Evolutionary conservation across 805 yeast species (phyloP).

Genomic region (Yamadazyma philogaea): DNA sequence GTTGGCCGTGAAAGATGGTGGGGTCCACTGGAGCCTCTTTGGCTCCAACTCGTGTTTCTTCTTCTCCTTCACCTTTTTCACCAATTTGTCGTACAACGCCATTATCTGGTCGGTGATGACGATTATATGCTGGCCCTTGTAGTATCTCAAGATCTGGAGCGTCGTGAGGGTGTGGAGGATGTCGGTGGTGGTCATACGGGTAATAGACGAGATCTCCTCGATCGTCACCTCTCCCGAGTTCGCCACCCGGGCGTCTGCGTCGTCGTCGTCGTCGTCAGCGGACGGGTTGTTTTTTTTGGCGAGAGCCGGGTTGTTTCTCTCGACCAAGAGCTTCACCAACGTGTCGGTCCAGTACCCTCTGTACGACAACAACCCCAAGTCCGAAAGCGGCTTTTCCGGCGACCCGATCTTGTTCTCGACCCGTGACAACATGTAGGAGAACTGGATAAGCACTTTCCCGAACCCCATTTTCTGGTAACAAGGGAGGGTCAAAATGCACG

Average conservation of each 20-base stretch:
- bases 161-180: conserved; percentile 91
- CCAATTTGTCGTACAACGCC: conserved; percentile 66
- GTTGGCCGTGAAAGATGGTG: conserved; percentile 94
- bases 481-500: conserved; percentile 93
- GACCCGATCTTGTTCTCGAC: conserved; percentile 91
- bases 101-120: conserved; percentile 82
- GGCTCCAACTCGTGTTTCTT: conserved; percentile 77
- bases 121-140: conserved; percentile 90
- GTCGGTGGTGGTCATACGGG: conserved; percentile 96
- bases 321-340: conserved; percentile 68
- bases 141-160: conserved; percentile 81
- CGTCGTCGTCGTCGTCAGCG: conserved; percentile 36
- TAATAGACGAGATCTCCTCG: conserved; percentile 81
- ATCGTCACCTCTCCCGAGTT: conserved; percentile 58
- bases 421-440: conserved; percentile 85
- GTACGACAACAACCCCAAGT: conserved; percentile 87
- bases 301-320: conserved; percentile 42
- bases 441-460: conserved; percentile 88
- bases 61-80: conserved; percentile 53
- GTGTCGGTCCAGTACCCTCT: conserved; percentile 97
- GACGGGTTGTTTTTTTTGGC: conserved; percentile 36
- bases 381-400: conserved; percentile 96
- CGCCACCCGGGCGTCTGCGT: conserved; percentile 16
- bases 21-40: conserved; percentile 76
- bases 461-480: conserved; percentile 95